Conservation (phyloP, 192 early-diverging fungal species). For the Umbelopsis sp. region DNA sequence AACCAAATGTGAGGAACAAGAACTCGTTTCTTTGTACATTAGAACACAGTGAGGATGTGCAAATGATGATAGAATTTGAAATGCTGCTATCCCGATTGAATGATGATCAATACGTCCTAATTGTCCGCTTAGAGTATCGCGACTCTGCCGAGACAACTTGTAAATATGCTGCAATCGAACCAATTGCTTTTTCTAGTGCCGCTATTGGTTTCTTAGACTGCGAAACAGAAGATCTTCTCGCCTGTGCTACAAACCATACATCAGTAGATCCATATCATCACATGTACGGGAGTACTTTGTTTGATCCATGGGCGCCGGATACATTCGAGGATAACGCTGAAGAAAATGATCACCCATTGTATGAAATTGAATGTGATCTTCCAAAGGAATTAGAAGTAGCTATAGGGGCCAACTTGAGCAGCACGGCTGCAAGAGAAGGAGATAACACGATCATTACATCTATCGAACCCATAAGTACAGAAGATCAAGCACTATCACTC, state of each 20-base stretch:
- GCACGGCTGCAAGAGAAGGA: not conserved
- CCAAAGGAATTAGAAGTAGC: not conserved
- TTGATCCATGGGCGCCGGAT: not conserved
- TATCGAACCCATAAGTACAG: not conserved
- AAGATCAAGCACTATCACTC: too few relatives aligned
- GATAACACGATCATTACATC: not conserved
- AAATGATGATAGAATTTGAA: not conserved
- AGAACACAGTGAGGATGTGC: not conserved
- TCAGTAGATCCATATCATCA: too few relatives aligned
- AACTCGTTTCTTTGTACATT: conserved; percentile 16
- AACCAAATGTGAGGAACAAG: not conserved
- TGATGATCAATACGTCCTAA: not conserved
- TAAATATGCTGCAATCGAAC: conserved; percentile 2
- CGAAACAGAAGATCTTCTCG: not conserved
- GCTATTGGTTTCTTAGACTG: not conserved
- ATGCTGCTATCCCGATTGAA: not conserved
- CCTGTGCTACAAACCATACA: not conserved
- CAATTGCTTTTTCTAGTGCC: not conserved
- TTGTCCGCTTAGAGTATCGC: not conserved
- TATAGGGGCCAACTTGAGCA: not conserved
- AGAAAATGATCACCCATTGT: not conserved
- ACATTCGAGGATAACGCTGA: not conserved
- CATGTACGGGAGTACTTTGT: not conserved
- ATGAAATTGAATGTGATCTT: not conserved
- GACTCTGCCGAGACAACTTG: not conserved